phyloP scores from a whole-genome alignment of 306 rosid genomes.

The Casuarina equisetifolia region DNA sequence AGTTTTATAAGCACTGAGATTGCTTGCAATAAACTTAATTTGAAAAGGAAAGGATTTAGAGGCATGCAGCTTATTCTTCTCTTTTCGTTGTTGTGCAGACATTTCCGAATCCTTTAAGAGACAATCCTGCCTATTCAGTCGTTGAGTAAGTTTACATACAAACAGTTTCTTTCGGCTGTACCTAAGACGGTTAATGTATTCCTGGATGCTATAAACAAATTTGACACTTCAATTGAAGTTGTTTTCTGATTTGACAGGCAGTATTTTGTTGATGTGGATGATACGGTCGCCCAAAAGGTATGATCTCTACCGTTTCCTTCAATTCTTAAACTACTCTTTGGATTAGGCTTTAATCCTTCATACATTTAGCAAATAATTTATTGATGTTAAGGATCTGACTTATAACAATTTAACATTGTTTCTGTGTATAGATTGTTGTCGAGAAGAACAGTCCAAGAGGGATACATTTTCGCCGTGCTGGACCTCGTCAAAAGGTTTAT shows the following conservation, averaged over 20 bases:
- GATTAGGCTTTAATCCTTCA: too few species aligned
- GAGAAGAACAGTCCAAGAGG: constrained; percentile 43
- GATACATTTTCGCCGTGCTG: constrained; percentile 45
- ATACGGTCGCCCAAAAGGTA: constrained; percentile 52
- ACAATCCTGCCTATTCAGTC: constrained; percentile 51
- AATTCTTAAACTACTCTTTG: too few species aligned
- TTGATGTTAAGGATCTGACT: not conserved
- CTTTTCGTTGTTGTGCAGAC: constrained; percentile 29
- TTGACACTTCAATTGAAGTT: not conserved
- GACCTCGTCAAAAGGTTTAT: constrained; percentile 48
- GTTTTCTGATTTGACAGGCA: constrained; percentile 32
- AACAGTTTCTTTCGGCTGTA: not conserved
- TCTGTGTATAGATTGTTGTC: constrained; percentile 36
- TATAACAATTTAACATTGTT: not conserved
- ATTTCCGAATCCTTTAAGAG: constrained; percentile 46
- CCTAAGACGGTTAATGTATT: not conserved
- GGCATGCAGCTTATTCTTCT: not conserved
- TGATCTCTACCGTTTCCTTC: not conserved
- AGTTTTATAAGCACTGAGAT: not conserved
- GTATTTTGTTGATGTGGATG: constrained; percentile 41
- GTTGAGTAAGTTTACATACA: constrained; percentile 37
- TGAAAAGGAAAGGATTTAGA: not conserved
- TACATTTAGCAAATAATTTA: not conserved
- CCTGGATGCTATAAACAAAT: not conserved
- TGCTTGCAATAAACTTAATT: not conserved